Evolutionary conservation across 2,329 filamentous ascomycete species (phyloP), one percentile per base, ranked within the genome.

Genomic region (Zymoseptoria crescenta): DNA sequence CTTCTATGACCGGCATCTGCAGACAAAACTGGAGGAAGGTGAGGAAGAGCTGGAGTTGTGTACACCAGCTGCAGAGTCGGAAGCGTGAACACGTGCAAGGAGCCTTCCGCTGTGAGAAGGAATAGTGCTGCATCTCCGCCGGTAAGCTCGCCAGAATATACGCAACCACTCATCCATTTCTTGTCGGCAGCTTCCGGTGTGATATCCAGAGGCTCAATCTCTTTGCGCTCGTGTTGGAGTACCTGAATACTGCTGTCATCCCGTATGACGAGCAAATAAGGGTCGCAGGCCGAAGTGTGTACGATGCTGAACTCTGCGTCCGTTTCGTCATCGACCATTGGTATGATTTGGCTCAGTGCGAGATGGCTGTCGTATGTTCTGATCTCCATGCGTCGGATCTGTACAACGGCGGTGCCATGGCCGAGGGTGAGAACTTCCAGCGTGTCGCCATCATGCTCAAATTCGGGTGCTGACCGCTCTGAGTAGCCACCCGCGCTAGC

Each of bases 301-400:
- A 91, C 77, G 49, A 94, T 87, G 56, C 87, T 82, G 4, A 90
- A 87, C 68, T 96, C 90, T 20, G 83, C 86, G 10, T 88, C 91
- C 0, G 87, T 92, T 64, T 94, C 89, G 68, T 96, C 94, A 67
- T 97, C 94, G 62, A 90, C 83, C 82, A 97, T 91, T 0, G 92
- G 91, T 54, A 96, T 82, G 57, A 99, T 97, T 69, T 97, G 93
- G 52, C 87, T 87, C 56, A 99, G 81, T 9, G 88, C 89, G 60
- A 99, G 83, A 73, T 96, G 90, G 91, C 87, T 87, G 72, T 97
- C 92, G 68, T 96, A 99, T 62, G 88, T 93, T 60, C 93, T 83
- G 24, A 97, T 85, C 69, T 97, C 93, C 1, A 86, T 90, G 64
- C 87, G 88, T 56, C 96, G 80, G 1, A 96, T 87, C 70, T 97